phyloP scores from a whole-genome alignment of 192 early-diverging fungal genomes.

The Spizellomyces sp. region DNA sequence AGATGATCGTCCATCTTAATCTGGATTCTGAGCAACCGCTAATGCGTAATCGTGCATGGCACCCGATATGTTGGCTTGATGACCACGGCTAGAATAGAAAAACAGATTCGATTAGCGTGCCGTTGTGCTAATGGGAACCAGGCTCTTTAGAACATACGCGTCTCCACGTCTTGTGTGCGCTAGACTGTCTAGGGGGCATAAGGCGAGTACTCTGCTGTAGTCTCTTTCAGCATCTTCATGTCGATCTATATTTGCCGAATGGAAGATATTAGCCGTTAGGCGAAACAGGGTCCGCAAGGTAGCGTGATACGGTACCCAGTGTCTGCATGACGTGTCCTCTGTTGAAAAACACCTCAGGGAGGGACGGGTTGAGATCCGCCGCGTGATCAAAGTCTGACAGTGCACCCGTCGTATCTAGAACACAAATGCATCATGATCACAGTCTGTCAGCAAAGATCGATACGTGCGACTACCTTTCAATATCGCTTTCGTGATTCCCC shows the following conservation, averaged over 20 bases:
- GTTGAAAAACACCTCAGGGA: conserved; percentile 45
- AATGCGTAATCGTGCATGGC: conserved; percentile 53
- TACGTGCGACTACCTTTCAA: conserved; percentile 27
- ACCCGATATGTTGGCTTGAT: conserved; percentile 32
- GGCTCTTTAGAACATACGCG: conserved; percentile 32
- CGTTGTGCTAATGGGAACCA: not conserved
- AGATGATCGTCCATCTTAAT: no score
- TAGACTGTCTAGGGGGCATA: conserved; percentile 39
- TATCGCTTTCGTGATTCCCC: conserved; percentile 52
- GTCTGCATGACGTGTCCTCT: conserved; percentile 40
- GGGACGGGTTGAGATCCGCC: conserved; percentile 22
- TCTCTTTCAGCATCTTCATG: conserved; percentile 50
- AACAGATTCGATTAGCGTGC: not conserved
- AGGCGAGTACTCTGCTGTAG: conserved; percentile 44
- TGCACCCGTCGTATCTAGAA: conserved; percentile 37
- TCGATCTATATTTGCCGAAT: conserved; percentile 13
- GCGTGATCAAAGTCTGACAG: conserved; percentile 46
- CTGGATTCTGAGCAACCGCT: conserved; percentile 22
- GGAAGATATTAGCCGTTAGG: not conserved
- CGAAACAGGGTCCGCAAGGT: not conserved
- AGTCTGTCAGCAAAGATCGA: not conserved
- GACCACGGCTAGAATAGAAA: conserved; percentile 32
- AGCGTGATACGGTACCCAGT: conserved; percentile 4
- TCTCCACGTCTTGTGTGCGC: conserved; percentile 44
- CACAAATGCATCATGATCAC: not conserved